Base-by-base conservation (phyloP, 1,284 basidiomycete species). In the Chiua sp. region DNA sequence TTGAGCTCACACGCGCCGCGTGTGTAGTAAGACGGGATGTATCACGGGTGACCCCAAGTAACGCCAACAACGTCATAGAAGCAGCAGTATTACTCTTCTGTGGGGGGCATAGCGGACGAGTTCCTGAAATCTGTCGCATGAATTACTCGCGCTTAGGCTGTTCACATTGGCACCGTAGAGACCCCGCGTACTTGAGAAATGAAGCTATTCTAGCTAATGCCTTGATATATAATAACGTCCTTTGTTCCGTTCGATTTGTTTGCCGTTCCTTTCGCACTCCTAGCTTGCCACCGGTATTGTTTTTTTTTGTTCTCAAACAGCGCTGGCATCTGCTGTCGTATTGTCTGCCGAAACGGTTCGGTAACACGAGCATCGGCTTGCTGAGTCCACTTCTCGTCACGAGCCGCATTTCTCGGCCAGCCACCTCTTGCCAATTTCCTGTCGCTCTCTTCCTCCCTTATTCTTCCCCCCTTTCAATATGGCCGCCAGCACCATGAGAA, bases 401-500 rank as follows among this genome's bases (percentile, higher is more conserved):
- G 60, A 44, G 47, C 56, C 56, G 42, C 60, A 58, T 55, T 62
- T 65, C 71, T 68, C 59, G 55, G 57, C 22, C 65, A 47, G 47
- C 59, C 59, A 53, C 60, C n/a, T 61, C 58, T 61, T n/a, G 52
- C 55, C 56, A 49, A 55, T 51, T 60, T 55, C 52, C 51, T 54
- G 46, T 56, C 42, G 37, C 53, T 58, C 49, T 56, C 51, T 61
- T 59, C 63, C 51, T 56, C 52, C 42, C 35, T 47, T 51, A 49
- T 53, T 33, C 52, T 20, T 46, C 52, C 52, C 57, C 47, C 61
- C 49, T 52, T 56, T 55, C 67, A 61, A 63, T 30, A 84, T 84
- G 82, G 74, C 82, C 58, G 75, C 78, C 64, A 82, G 86, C 83
- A 87, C 81, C 56, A 77, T 91, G 74, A 90, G 86, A 79, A 93